phyloP scores from a whole-genome alignment of 176 grass and related monocot genomes.

The Lolium perenne region DNA sequence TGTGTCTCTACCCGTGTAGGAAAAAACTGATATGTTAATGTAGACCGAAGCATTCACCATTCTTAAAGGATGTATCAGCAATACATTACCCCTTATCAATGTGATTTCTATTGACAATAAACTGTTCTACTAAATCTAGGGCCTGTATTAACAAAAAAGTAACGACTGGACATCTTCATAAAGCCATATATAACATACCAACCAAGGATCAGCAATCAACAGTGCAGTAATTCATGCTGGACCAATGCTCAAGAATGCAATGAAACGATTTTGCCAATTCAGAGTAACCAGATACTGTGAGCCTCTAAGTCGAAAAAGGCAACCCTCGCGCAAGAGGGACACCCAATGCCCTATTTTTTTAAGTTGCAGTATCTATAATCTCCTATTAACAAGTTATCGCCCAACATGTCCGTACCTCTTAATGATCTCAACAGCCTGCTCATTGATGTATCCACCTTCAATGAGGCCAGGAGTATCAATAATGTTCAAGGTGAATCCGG shows the following conservation, averaged over 20 bases:
- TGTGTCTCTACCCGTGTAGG: not conserved
- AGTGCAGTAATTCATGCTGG: not conserved
- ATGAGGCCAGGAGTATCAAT: slow-evolving; percentile 95
- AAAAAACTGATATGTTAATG: not conserved
- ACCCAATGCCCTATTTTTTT: not conserved
- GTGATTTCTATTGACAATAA: not conserved
- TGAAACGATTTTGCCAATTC: slow-evolving; percentile 1
- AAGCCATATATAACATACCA: not conserved
- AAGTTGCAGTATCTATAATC: not conserved
- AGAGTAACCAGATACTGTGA: slow-evolving; percentile 9
- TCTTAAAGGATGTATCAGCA: slow-evolving; percentile 1
- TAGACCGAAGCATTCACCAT: slow-evolving; percentile 15
- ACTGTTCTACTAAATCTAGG: slow-evolving; percentile 6
- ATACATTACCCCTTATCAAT: not conserved
- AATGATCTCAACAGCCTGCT: slow-evolving; percentile 92
- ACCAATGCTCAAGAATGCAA: not conserved
- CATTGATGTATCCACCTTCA: slow-evolving; percentile 97
- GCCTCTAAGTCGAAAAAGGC: not conserved
- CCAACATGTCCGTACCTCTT: slow-evolving; percentile 61
- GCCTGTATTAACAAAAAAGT: not conserved
- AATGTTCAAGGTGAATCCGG: slow-evolving; percentile 93
- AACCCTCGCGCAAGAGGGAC: not conserved
- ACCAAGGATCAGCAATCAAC: not conserved
- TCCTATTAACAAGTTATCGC: not conserved
- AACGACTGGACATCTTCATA: not conserved